A percentile compares a stretch with the other conserved stretches of the same genome.
Evolutionary conservation across 495 filamentous ascomycete genomes (phyloP).

Genomic region (Staphylotrichum tortipilum): DNA sequence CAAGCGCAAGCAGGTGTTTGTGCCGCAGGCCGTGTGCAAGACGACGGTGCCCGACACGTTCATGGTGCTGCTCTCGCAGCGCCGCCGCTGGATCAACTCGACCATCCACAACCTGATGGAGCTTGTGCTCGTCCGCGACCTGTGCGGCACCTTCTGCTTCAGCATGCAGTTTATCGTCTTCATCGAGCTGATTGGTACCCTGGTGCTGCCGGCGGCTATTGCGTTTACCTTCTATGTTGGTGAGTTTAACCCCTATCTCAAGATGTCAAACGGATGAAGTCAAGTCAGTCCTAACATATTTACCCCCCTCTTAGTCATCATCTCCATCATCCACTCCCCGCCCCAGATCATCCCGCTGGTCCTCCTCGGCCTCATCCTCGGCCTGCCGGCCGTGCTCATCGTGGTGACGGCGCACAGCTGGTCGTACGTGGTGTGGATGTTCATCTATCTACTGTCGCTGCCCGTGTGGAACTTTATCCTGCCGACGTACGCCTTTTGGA

Average conservation of each 20-base stretch:
- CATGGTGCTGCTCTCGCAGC: constrained; percentile 84
- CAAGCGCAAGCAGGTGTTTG: constrained; percentile 97
- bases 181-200: constrained; percentile 88
- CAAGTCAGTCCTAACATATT: too few relatives aligned
- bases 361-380: constrained; percentile 84
- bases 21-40: constrained; percentile 97
- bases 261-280: too few relatives aligned
- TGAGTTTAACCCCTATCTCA: constrained; percentile 45
- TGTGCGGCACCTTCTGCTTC: constrained; percentile 99
- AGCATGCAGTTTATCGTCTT: constrained; percentile 99
- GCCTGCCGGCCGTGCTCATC: constrained; percentile 86
- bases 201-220: constrained; percentile 93
- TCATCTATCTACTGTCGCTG: constrained; percentile 86
- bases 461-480: constrained; percentile 98
- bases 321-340: constrained; percentile 71
- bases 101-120: constrained; percentile 99
- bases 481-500: constrained; percentile 94
- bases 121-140: constrained; percentile 85
- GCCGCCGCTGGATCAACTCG: constrained; percentile 98
- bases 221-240: constrained; percentile 93
- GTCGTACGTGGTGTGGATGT: constrained; percentile 94
- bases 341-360: constrained; percentile 91
- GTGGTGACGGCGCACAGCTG: constrained; percentile 91
- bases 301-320: too few relatives aligned
- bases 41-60: constrained; percentile 93